Conservation (phyloP, 495 filamentous ascomycete genomes). For the Elaphomyces granulatus region DNA sequence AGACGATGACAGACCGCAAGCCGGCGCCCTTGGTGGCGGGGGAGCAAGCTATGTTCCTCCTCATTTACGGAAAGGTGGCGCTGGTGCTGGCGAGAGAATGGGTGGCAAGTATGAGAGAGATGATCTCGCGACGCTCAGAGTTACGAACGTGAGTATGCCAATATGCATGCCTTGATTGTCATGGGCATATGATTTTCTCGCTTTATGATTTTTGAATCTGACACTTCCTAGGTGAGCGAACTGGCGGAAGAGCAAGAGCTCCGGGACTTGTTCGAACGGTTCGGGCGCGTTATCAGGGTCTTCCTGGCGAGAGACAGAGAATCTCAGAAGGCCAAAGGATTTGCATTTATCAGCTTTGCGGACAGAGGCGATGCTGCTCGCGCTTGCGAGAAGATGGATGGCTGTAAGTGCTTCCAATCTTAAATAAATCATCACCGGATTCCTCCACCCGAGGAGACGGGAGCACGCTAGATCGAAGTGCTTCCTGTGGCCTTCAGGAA, state of each 20-base stretch:
- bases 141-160: slow-evolving; percentile 72
- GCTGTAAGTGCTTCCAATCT: slow-evolving; percentile 43
- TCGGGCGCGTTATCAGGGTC: slow-evolving; percentile 89
- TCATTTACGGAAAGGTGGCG: slow-evolving; percentile 61
- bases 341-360: slow-evolving; percentile 92
- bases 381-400: slow-evolving; percentile 96
- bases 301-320: slow-evolving; percentile 96
- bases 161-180: too few relatives aligned
- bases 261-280: slow-evolving; percentile 93
- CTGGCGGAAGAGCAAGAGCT: slow-evolving; percentile 92
- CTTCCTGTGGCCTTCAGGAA: too few relatives aligned
- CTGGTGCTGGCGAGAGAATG: slow-evolving; percentile 65
- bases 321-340: slow-evolving; percentile 88
- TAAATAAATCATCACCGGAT: neutral
- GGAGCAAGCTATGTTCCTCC: slow-evolving; percentile 80
- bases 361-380: slow-evolving; percentile 77
- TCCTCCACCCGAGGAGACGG: neutral
- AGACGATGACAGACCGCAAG: slow-evolving; percentile 33
- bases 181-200: too few relatives aligned
- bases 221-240: slow-evolving; percentile 61
- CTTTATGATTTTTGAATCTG: slow-evolving; percentile 7
- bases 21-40: slow-evolving; percentile 49
- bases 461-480: too few relatives aligned
- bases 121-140: slow-evolving; percentile 86
- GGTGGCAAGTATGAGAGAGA: slow-evolving; percentile 92